Evolutionary conservation across 495 filamentous ascomycete species (phyloP).

Genomic region (Aspergillus ellipticus): DNA sequence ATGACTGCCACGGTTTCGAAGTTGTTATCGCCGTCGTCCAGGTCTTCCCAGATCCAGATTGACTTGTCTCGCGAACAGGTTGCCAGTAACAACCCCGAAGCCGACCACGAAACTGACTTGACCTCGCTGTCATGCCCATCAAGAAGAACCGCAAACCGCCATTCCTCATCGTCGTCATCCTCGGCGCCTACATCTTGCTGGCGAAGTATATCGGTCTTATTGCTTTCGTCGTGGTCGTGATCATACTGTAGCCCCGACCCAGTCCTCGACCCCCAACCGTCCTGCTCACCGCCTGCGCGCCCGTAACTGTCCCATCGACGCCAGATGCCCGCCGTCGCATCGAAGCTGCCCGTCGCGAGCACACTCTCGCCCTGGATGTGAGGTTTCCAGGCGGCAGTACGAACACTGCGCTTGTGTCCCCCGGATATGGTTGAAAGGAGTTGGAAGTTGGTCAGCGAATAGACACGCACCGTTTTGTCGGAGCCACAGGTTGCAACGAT

Average conservation of each 20-base stretch:
- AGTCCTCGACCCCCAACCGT: constrained; percentile 14
- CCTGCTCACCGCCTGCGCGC: constrained; percentile 5
- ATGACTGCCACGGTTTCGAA: constrained; percentile 95
- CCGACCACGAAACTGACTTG: constrained; percentile 78
- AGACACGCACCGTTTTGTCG: constrained; percentile 80
- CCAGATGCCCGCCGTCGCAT: constrained; percentile 88
- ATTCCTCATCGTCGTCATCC: constrained; percentile 69
- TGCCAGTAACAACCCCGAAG: constrained; percentile 76
- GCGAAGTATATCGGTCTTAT: background rate
- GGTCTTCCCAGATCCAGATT: constrained; percentile 99
- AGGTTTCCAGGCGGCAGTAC: constrained; percentile 82
- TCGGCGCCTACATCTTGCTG: background rate
- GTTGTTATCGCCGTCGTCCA: constrained; percentile 78
- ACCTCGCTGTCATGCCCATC: constrained; percentile 95
- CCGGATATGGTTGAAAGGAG: constrained; percentile 75
- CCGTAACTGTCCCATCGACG: constrained; percentile 55
- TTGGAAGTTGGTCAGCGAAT: constrained; percentile 76
- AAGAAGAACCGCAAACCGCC: constrained; percentile 80
- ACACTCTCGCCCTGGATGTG: constrained; percentile 59
- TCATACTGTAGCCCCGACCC: constrained; percentile 10
- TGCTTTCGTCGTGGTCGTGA: background rate
- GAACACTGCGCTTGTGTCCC: constrained; percentile 84
- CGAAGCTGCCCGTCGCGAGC: constrained; percentile 88
- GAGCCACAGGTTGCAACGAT: constrained; percentile 84
- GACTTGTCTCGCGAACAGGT: constrained; percentile 89